Evolutionary conservation across 768 basidiomycete genomes (phyloP), one percentile per base, ranked within the genome.

Genomic region (Multifurca ochricompacta): DNA sequence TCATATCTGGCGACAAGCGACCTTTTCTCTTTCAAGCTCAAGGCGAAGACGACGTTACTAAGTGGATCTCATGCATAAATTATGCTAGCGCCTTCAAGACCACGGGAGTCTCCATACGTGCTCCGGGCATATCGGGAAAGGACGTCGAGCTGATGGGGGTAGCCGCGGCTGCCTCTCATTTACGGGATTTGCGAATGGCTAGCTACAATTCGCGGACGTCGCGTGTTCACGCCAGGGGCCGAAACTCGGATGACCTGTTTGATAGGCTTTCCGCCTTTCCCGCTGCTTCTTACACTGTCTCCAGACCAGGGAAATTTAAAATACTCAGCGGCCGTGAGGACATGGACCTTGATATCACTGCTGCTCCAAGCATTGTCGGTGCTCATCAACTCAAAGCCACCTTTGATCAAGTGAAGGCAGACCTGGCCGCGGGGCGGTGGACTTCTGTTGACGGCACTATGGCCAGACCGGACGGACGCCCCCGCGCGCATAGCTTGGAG

Each of bases 61-160:
- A 85, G 59, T 99, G 96, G 96, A 83, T 98, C 58, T 77, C 85
- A 13, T 75, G 77, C 30, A 91, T 98, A 65, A 99, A 99, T 69
- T 98, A 96, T 65, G 92, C 92, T 3, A 86, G 91, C 54, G 76
- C 90, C 5, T 98, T 96, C 79, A 92, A 86, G 70, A 82, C 90
- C 2, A 77, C 83, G 14, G 86, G 86, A 9, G 74, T 97, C 34
- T 77, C 81, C 41, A 91, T 96, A 80, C 81, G 93, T 19, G 76
- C 87, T 0, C 69, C 77, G 11, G 80, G 78, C 16, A 81, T 91
- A 76, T 79, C 83, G 18, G 74, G 76, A 43, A 77, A 75, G 62
- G 87, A 85, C 61, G 79, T 88, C 28, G 79, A 86, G 58, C 75
- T 89, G 36, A 87, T 89, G 3, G 91, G 90, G 21, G 80, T 87